Evolutionary conservation across 2,329 filamentous ascomycete genomes (phyloP).

Genomic region (Penicillium digitatum): DNA sequence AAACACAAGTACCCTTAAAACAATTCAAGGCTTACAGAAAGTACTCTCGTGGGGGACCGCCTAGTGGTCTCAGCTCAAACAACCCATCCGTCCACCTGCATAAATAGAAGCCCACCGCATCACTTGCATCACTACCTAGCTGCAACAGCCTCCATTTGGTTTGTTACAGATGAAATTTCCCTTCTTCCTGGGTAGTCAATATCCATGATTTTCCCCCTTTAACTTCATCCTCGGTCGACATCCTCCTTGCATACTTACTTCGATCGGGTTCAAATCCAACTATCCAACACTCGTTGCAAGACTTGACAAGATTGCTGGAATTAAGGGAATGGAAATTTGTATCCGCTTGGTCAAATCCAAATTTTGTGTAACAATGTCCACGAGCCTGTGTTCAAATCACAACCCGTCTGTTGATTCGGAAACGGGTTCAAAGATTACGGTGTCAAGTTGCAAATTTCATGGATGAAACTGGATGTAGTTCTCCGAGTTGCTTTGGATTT

Average conservation of each 20-base stretch:
- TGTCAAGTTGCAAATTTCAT: background rate
- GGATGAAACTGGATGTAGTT: background rate
- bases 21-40: background rate
- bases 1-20: background rate
- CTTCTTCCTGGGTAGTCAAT: background rate
- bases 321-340: background rate
- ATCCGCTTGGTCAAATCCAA: background rate
- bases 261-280: background rate
- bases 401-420: background rate
- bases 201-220: background rate
- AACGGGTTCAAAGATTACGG: background rate
- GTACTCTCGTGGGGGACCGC: too few species aligned
- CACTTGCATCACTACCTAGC: background rate
- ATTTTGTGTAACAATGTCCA: background rate
- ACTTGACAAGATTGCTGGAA: background rate
- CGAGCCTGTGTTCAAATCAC: background rate
- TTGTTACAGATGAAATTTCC: background rate
- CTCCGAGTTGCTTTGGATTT: background rate
- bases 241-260: constrained; percentile 6
- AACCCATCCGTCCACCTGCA: background rate
- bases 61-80: background rate
- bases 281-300: background rate
- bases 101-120: background rate
- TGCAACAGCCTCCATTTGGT: background rate
- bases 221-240: background rate